These are phyloP conservation scores for Mycena vulgaris DNA, from an alignment of 768 basidiomycete species.

Conservation along the genomic window DNA sequence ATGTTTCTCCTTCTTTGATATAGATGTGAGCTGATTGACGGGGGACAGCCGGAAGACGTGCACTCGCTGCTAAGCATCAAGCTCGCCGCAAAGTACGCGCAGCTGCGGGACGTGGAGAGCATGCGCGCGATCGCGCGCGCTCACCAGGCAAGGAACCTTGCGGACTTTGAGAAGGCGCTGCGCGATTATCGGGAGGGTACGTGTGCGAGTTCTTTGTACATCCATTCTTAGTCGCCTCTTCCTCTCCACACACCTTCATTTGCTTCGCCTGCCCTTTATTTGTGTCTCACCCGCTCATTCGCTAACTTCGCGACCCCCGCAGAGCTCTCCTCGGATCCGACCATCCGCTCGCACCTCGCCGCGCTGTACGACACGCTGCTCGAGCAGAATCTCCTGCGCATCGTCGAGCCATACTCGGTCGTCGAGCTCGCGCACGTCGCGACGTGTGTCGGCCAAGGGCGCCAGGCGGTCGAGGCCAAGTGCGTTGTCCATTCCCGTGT, in stretches of 20 bases:
- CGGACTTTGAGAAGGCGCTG: conserved; percentile 90
- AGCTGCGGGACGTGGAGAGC: conserved; percentile 91
- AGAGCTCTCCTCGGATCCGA: conserved; percentile 97
- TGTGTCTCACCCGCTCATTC: neutral
- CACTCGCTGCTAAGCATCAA: conserved; percentile 89
- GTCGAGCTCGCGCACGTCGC: conserved; percentile 93
- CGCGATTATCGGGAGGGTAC: conserved; percentile 87
- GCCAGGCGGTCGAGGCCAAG: conserved; percentile 94
- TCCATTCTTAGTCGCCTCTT: too few relatives aligned
- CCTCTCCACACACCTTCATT: too few relatives aligned
- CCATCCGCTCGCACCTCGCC: conserved; percentile 95
- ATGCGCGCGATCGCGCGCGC: conserved; percentile 97
- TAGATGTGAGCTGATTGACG: neutral
- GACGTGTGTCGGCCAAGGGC: conserved; percentile 88
- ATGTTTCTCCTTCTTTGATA: conserved; percentile 44
- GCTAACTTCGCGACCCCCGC: conserved; percentile 3
- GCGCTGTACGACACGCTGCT: conserved; percentile 96
- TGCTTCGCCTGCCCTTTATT: neutral
- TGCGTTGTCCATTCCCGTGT: conserved; percentile 56
- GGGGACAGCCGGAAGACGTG: conserved; percentile 91
- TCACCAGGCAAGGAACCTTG: conserved; percentile 92
- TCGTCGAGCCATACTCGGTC: conserved; percentile 95
- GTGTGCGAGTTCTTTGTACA: too few relatives aligned
- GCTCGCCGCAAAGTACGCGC: conserved; percentile 89
- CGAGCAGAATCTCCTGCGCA: conserved; percentile 94